Percentiles rank a stretch among this genome's conserved stretches.
These are phyloP conservation scores for Malus hybrid DNA, from an alignment of 331 rosid species.

Conservation along the genomic window DNA sequence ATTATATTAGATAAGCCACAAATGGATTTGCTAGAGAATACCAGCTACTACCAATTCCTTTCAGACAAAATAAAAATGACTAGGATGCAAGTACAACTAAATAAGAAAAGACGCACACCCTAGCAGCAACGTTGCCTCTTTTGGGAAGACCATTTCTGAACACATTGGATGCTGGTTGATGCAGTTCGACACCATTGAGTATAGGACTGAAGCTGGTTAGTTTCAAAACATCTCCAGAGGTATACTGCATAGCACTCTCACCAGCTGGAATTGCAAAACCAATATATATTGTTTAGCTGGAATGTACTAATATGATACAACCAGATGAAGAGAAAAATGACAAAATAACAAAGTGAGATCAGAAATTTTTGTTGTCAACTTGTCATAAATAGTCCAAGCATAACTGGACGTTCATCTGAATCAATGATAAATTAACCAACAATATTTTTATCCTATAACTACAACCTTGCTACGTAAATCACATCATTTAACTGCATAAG, in stretches of 20 bases:
- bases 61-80: neutral
- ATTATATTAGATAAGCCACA: conserved; percentile 24
- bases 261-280: conserved; percentile 44
- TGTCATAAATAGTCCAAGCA: neutral
- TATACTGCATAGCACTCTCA: conserved; percentile 61
- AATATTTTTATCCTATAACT: conserved; percentile 3
- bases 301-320: conserved; percentile 8
- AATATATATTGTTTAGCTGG: neutral
- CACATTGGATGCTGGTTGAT: conserved; percentile 33
- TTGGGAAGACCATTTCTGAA: conserved; percentile 35
- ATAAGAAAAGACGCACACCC: conserved; percentile 26
- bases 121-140: conserved; percentile 32
- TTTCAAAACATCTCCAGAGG: conserved; percentile 65
- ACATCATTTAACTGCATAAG: conserved; percentile 13
- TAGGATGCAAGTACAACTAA: neutral
- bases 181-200: conserved; percentile 48
- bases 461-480: neutral
- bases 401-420: neutral
- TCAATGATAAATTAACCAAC: conserved; percentile 12
- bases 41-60: neutral
- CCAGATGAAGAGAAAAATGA: conserved; percentile 7
- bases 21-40: conserved; percentile 4
- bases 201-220: conserved; percentile 52
- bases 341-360: neutral
- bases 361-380: neutral